Evolutionary conservation across 2,329 filamentous ascomycete genomes (phyloP), one percentile per base, ranked within the genome.

Genomic region (Fusarium mexicanum): DNA sequence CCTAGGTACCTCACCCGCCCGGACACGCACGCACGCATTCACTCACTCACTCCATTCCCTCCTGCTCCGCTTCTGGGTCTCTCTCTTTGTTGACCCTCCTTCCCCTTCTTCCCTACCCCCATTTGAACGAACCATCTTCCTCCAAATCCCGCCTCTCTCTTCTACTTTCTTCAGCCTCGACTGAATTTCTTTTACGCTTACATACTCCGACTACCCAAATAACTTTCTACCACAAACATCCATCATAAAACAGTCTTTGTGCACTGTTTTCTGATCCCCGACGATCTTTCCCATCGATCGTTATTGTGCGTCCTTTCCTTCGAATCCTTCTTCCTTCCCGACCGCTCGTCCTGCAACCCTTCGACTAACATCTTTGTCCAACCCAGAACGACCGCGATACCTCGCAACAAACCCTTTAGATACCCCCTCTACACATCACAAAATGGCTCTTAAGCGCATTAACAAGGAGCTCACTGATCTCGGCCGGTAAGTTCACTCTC

Each of bases 401-500:
- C 75, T 76, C 75, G 76, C 79, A 74, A 67, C 67, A 75, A 70
- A 69, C 54, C 43, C 57, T 33, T 57, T 74, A 78, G 75, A 79
- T 78, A 79, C 78, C 80, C 77, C 64, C 31, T 68, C 61, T 46
- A 74, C 73, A 79, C 72, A 76, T 77, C 78, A 82, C 83, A 83
- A 81, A 81, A 96, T 96, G 94, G 94, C 94, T 86, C 90, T 96
- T 81, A 96, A 96, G 92, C 92, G 94, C 86, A 96, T 96, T 86
- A 96, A 96, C 90, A 96, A 95, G 92, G 94, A 96, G 87, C 91
- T 96, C 84, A 92, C 93, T 85, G 94, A 96, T 84, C 90, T 96
- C 86, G 94, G 94, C 87, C 93, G 94, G 94, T 96, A 92, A 82
- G 88, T 88, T 79, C 68, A 61, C 47, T 61, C 59, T 55, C 61